Conservation (phyloP, 2,329 filamentous ascomycete species). For the Botrytis squamosa region DNA sequence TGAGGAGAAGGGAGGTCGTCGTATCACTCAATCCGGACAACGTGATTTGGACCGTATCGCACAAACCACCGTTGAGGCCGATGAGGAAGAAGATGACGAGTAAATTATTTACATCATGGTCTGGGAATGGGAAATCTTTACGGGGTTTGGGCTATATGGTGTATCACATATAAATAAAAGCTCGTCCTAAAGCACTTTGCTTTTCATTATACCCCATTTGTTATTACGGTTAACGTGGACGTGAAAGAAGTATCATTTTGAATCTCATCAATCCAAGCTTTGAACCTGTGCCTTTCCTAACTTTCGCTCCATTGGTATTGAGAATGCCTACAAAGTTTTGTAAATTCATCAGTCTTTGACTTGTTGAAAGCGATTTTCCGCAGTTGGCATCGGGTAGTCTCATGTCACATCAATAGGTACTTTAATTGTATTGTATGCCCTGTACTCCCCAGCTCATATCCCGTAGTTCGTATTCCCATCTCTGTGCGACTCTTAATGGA, state of each 20-base stretch:
- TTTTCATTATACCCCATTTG: constrained; percentile 21
- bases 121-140: constrained; percentile 27
- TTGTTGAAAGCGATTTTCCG: not conserved
- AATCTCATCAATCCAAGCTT: not conserved
- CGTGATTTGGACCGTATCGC: constrained; percentile 98
- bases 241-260: constrained; percentile 3
- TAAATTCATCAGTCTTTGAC: not conserved
- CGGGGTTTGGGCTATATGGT: constrained; percentile 30
- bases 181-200: constrained; percentile 20
- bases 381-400: not conserved
- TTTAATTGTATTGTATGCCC: not conserved
- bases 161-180: constrained; percentile 21
- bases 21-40: constrained; percentile 97
- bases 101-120: constrained; percentile 45
- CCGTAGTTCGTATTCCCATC: not conserved
- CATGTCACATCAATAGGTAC: not conserved
- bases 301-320: not conserved
- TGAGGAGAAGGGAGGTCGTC: constrained; percentile 96
- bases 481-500: not conserved
- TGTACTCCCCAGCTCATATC: no score
- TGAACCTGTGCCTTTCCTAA: not conserved
- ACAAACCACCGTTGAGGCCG: constrained; percentile 73
- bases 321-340: not conserved
- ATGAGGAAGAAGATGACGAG: constrained; percentile 69
- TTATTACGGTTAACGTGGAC: constrained; percentile 10